Evolutionary conservation across 192 early-diverging fungal species (phyloP).

Genomic region (Gamsiella multidivaricata): DNA sequence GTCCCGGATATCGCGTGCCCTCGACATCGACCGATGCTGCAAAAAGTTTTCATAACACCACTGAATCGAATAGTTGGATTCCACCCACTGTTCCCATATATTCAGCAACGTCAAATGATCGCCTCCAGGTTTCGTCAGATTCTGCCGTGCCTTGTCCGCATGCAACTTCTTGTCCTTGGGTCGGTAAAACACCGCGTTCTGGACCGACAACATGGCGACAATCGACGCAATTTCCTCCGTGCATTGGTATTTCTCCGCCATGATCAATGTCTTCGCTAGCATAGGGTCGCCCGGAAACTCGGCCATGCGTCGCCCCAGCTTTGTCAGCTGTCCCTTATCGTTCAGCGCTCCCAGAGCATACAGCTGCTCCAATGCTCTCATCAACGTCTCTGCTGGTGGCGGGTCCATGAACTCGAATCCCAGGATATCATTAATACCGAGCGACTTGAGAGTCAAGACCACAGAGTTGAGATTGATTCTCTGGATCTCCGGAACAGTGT

Average conservation of each 20-base stretch:
- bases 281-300: slow-evolving; percentile 98
- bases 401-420: slow-evolving; percentile 99
- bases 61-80: slow-evolving; percentile 89
- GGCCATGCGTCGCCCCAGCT: slow-evolving; percentile 96
- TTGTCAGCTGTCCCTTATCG: slow-evolving; percentile 92
- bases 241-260: slow-evolving; percentile 92
- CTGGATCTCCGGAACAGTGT: slow-evolving; percentile 96
- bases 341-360: slow-evolving; percentile 94
- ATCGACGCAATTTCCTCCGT: slow-evolving; percentile 94
- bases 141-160: slow-evolving; percentile 93
- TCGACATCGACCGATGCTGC: slow-evolving; percentile 89
- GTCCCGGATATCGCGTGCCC: slow-evolving; percentile 92
- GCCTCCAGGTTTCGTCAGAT: slow-evolving; percentile 90
- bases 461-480: slow-evolving; percentile 93
- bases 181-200: slow-evolving; percentile 81
- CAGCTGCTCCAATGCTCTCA: slow-evolving; percentile 91
- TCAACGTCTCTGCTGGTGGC: slow-evolving; percentile 91
- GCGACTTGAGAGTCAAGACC: slow-evolving; percentile 89
- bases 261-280: slow-evolving; percentile 91
- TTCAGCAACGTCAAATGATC: slow-evolving; percentile 94
- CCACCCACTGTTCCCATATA: slow-evolving; percentile 93
- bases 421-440: slow-evolving; percentile 96
- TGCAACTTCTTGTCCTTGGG: slow-evolving; percentile 93
- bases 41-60: slow-evolving; percentile 99
- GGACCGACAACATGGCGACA: slow-evolving; percentile 92